Percentiles rank a stretch among this genome's conserved stretches.
Conservation (phyloP, 129 eudicot species). For the sunflower (Helianthus annuus) region DNA sequence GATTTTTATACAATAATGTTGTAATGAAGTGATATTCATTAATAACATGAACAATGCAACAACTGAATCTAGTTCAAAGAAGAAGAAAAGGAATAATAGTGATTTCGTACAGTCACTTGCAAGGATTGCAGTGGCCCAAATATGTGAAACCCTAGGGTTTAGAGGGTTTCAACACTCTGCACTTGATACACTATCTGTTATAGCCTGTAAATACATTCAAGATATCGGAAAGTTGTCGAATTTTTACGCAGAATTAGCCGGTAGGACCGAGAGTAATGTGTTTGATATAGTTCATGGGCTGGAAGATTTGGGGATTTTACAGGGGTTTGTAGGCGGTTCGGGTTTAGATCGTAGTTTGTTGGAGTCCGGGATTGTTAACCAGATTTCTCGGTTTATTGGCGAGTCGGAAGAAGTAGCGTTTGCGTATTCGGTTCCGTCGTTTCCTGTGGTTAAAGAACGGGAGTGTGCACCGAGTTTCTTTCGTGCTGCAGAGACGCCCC, state of each 20-base stretch:
- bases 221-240: slow-evolving; percentile 59
- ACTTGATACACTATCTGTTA: slow-evolving; percentile 49
- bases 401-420: slow-evolving; percentile 58
- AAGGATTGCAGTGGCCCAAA: slow-evolving; percentile 70
- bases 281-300: slow-evolving; percentile 73
- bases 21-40: slow-evolving; percentile 49
- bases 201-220: slow-evolving; percentile 57
- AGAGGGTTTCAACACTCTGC: slow-evolving; percentile 72
- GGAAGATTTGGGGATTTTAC: slow-evolving; percentile 64
- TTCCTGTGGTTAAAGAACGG: slow-evolving; percentile 59
- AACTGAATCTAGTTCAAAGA: slow-evolving; percentile 14
- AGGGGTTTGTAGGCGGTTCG: slow-evolving; percentile 72
- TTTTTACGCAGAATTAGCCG: slow-evolving; percentile 50
- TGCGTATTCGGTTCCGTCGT: slow-evolving; percentile 54
- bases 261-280: slow-evolving; percentile 67
- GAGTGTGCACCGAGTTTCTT: slow-evolving; percentile 40
- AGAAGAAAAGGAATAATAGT: slow-evolving; percentile 34
- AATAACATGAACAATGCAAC: slow-evolving; percentile 79
- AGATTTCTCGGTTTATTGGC: slow-evolving; percentile 44
- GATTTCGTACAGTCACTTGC: slow-evolving; percentile 57
- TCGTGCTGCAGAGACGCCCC: slow-evolving; percentile 43
- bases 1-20: neutral
- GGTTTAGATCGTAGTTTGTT: slow-evolving; percentile 43
- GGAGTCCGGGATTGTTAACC: slow-evolving; percentile 53
- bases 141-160: slow-evolving; percentile 69